A percentile compares a stretch with the other conserved stretches of the same genome.
These are phyloP conservation scores for Aspergillus avenaceus DNA, from an alignment of 495 filamentous ascomycete species.

Conservation along the genomic window DNA sequence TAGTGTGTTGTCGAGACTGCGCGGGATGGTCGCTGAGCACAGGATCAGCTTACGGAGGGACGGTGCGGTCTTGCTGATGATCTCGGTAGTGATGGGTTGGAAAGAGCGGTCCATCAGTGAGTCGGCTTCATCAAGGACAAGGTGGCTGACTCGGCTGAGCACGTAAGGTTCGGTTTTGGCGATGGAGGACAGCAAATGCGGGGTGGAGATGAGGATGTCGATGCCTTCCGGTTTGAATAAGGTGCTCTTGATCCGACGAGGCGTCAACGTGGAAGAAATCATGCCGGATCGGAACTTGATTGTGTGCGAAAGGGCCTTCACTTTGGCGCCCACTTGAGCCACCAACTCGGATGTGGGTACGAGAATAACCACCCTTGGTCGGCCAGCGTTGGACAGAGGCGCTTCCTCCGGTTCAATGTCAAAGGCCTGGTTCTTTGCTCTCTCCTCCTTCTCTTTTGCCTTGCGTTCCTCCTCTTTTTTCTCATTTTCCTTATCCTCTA, in stretches of 20 bases:
- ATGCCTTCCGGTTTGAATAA: conserved; percentile 78
- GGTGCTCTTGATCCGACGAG: conserved; percentile 77
- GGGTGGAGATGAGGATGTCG: conserved; percentile 83
- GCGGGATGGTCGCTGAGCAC: conserved; percentile 94
- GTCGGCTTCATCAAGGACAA: conserved; percentile 92
- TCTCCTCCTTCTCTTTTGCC: conserved; percentile 43
- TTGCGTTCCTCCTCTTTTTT: conserved; percentile 49
- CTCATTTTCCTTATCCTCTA: conserved; percentile 51
- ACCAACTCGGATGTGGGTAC: conserved; percentile 95
- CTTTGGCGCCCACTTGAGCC: conserved; percentile 72
- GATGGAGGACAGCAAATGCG: conserved; percentile 81
- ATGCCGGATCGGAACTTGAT: conserved; percentile 77
- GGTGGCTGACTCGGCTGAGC: conserved; percentile 78
- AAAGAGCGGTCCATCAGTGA: conserved; percentile 93
- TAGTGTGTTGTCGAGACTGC: conserved; percentile 79
- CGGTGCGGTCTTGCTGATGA: conserved; percentile 72
- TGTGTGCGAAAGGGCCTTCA: conserved; percentile 76
- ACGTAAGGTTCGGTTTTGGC: conserved; percentile 83
- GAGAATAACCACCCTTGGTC: conserved; percentile 80
- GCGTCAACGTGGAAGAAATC: conserved; percentile 70
- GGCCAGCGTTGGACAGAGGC: conserved; percentile 58
- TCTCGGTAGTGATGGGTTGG: conserved; percentile 69
- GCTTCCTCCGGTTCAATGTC: conserved; percentile 53
- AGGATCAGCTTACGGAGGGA: conserved; percentile 86
- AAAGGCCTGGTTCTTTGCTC: conserved; percentile 43